phyloP scores from a whole-genome alignment of 2,329 filamentous ascomycete species.

The Truncatella angustata region DNA sequence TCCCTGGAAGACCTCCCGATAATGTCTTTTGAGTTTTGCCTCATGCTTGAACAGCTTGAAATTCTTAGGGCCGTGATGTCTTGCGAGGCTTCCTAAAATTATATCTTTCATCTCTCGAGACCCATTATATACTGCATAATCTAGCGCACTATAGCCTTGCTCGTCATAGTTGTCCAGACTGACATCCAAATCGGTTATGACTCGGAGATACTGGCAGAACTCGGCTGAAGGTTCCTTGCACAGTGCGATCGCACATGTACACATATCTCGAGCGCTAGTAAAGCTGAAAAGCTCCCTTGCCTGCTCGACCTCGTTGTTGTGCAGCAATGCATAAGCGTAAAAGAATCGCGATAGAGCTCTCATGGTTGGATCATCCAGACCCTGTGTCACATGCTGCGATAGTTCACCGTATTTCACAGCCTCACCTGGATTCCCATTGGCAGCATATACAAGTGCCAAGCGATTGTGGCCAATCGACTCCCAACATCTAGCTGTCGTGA shows the following conservation, averaged over 20 bases:
- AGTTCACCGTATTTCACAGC: background rate
- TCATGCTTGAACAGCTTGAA: background rate
- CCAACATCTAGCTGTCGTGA: background rate
- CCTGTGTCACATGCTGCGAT: background rate
- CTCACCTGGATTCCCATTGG: background rate
- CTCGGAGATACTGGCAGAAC: background rate
- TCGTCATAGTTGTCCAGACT: slow-evolving; percentile 1
- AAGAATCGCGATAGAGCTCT: slow-evolving; percentile 2
- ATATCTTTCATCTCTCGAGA: background rate
- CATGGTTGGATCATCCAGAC: background rate
- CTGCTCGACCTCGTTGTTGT: background rate
- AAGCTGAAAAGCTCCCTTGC: background rate
- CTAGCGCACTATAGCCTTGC: slow-evolving; percentile 2
- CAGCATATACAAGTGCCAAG: background rate
- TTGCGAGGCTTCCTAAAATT: background rate
- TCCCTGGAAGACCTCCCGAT: background rate
- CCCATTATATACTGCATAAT: background rate
- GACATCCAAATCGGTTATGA: background rate
- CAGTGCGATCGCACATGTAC: background rate
- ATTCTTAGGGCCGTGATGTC: background rate
- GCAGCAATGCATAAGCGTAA: background rate
- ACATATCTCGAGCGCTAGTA: background rate
- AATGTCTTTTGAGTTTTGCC: background rate
- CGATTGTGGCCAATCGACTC: background rate
- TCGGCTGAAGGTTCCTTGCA: background rate